Evolutionary conservation across 495 filamentous ascomycete species (phyloP).

Genomic region (Aspergillus baeticus): DNA sequence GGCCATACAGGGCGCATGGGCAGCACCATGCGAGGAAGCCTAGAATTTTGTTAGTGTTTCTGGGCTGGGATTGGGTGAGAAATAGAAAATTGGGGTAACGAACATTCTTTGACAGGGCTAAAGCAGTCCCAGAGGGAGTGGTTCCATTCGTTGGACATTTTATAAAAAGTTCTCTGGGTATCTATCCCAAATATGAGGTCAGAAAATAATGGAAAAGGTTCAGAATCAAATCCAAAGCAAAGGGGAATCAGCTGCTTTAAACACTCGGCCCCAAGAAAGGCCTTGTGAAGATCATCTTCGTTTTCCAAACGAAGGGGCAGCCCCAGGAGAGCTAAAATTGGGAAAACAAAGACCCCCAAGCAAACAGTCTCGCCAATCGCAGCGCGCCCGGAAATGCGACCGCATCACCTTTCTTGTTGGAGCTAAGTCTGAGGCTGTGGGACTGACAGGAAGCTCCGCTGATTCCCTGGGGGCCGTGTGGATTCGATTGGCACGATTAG

Average conservation of each 20-base stretch:
- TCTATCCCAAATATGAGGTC: too few species aligned
- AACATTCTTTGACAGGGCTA: constrained; percentile 22
- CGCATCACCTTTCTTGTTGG: background rate
- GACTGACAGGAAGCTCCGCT: background rate
- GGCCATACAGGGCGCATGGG: constrained; percentile 55
- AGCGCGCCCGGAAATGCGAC: too few species aligned
- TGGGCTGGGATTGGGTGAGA: background rate
- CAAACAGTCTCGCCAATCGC: too few species aligned
- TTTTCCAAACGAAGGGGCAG: background rate
- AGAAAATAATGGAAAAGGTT: background rate
- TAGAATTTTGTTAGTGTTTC: constrained; percentile 14
- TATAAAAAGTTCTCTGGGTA: background rate
- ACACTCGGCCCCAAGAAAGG: background rate
- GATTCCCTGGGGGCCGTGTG: too few species aligned
- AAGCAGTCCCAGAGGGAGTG: constrained; percentile 26
- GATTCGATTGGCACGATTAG: too few species aligned
- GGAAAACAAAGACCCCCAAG: background rate
- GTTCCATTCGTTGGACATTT: constrained; percentile 22
- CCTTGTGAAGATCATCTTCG: background rate
- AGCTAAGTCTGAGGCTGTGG: constrained; percentile 6
- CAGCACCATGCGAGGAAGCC: constrained; percentile 45
- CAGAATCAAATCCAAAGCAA: background rate
- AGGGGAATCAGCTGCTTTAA: background rate
- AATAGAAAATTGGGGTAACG: background rate
- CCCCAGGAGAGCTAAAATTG: background rate